Conservation (phyloP, 2,329 filamentous ascomycete genomes). For the Alternaria atra region DNA sequence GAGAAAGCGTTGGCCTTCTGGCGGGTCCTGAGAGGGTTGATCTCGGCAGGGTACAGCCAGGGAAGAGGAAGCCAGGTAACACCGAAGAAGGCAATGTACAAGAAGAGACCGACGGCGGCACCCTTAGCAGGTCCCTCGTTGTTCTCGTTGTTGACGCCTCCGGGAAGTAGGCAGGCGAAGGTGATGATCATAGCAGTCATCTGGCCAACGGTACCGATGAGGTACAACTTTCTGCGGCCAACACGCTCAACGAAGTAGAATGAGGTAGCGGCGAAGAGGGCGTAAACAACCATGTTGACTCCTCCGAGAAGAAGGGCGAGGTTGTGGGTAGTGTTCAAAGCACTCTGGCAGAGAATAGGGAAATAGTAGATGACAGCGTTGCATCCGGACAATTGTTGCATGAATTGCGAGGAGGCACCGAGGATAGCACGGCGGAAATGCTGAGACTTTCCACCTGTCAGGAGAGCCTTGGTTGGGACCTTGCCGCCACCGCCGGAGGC, state of each 20-base stretch:
- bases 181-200: conserved; percentile 57
- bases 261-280: conserved; percentile 66
- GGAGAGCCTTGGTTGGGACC: conserved; percentile 56
- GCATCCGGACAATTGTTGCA: conserved; percentile 62
- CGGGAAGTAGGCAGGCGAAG: conserved; percentile 54
- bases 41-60: conserved; percentile 64
- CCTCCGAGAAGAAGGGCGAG: conserved; percentile 57
- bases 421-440: conserved; percentile 70
- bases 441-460: conserved; percentile 70
- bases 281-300: conserved; percentile 65
- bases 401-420: conserved; percentile 67
- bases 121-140: conserved; percentile 54
- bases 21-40: conserved; percentile 64
- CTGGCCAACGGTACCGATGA: conserved; percentile 60
- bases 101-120: conserved; percentile 69
- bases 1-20: conserved; percentile 65
- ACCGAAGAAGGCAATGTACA: conserved; percentile 74
- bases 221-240: conserved; percentile 58
- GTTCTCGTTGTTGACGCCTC: conserved; percentile 1
- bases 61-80: conserved; percentile 71
- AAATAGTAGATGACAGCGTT: conserved; percentile 59
- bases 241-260: conserved; percentile 73
- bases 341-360: conserved; percentile 56
- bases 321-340: conserved; percentile 60
- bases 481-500: conserved; percentile 48